These are phyloP conservation scores for Takashimella tepidaria DNA, from an alignment of 1,284 basidiomycete genomes.

Conservation along the genomic window DNA sequence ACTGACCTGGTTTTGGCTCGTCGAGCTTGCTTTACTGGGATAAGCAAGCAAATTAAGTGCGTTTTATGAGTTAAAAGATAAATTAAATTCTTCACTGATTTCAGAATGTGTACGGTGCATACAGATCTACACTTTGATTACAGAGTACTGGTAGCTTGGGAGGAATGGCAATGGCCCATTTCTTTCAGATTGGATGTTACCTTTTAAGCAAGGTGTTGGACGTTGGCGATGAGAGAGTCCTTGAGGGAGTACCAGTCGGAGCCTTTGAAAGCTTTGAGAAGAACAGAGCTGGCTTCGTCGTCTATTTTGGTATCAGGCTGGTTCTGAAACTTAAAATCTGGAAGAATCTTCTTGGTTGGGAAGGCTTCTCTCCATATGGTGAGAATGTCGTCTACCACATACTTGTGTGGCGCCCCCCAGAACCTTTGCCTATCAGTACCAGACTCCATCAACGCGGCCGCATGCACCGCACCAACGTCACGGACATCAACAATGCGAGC, in stretches of 20 bases:
- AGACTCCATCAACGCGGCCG: conserved; percentile 1
- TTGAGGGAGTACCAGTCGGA: neutral
- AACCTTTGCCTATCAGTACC: neutral
- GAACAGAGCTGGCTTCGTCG: conserved; percentile 2
- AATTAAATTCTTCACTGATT: too few relatives aligned
- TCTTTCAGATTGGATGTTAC: too few relatives aligned
- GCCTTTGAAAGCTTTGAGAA: conserved; percentile 1
- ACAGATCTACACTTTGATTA: too few relatives aligned
- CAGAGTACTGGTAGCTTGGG: too few relatives aligned
- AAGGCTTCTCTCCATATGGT: conserved; percentile 4
- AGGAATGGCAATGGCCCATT: too few relatives aligned
- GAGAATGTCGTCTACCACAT: conserved; percentile 5
- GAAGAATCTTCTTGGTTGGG: neutral
- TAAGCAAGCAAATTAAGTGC: too few relatives aligned
- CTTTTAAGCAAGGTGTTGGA: too few relatives aligned
- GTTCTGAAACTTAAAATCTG: neutral
- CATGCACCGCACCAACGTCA: conserved; percentile 2
- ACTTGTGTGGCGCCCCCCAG: neutral
- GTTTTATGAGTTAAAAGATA: too few relatives aligned
- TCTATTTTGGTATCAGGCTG: conserved; percentile 3
- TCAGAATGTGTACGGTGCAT: too few relatives aligned
- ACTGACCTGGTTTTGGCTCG: too few relatives aligned
- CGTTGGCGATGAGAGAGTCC: conserved; percentile 1
- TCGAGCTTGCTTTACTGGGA: too few relatives aligned
- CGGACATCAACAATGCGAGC: conserved; percentile 5